Conservation (phyloP, 768 basidiomycete genomes). For the Nidula microcarpa region DNA sequence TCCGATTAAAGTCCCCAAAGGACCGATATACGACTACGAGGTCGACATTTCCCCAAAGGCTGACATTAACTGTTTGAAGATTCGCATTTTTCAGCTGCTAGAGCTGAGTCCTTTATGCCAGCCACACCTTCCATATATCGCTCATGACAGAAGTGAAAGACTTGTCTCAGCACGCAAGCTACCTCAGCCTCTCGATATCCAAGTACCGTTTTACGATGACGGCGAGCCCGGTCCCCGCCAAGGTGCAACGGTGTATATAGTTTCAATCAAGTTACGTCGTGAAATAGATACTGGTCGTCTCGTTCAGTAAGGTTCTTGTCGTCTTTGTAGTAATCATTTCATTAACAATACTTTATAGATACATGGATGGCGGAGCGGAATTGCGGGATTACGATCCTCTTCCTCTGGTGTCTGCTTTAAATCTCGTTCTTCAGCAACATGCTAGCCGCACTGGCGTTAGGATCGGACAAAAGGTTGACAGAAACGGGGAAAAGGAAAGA, state of each 20-base stretch:
- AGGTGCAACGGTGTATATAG: slow-evolving; percentile 35
- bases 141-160: slow-evolving; percentile 47
- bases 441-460: slow-evolving; percentile 37
- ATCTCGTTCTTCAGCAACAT: slow-evolving; percentile 52
- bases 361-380: slow-evolving; percentile 42
- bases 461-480: background rate
- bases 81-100: slow-evolving; percentile 52
- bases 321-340: background rate
- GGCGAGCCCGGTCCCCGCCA: slow-evolving; percentile 27
- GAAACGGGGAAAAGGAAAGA: slow-evolving; percentile 12
- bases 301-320: slow-evolving; percentile 22
- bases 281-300: slow-evolving; percentile 33
- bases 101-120: slow-evolving; percentile 33
- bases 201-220: slow-evolving; percentile 38
- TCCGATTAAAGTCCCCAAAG: slow-evolving; percentile 42
- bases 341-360: slow-evolving; percentile 29
- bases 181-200: slow-evolving; percentile 40
- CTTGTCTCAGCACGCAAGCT: slow-evolving; percentile 42
- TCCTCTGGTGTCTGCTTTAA: slow-evolving; percentile 52
- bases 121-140: slow-evolving; percentile 39
- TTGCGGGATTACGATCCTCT: slow-evolving; percentile 41
- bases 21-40: slow-evolving; percentile 53
- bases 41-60: slow-evolving; percentile 48
- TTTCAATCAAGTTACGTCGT: slow-evolving; percentile 36
- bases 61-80: slow-evolving; percentile 39